These are phyloP conservation scores for Fusarium mangiferae DNA, from an alignment of 2,329 filamentous ascomycete species.

Conservation along the genomic window DNA sequence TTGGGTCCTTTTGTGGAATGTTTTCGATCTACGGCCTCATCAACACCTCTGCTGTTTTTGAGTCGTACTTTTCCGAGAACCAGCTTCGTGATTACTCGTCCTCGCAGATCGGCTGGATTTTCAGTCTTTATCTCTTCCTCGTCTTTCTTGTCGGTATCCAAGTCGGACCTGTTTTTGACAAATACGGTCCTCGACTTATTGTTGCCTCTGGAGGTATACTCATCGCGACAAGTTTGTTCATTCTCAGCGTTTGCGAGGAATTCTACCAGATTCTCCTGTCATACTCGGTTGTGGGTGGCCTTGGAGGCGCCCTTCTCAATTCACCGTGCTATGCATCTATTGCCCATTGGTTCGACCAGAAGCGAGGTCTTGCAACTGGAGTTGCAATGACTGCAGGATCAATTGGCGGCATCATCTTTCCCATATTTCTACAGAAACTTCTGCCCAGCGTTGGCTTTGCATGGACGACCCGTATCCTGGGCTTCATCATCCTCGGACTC, in stretches of 20 bases:
- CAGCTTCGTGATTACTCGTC: constrained; percentile 75
- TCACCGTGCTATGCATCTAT: constrained; percentile 80
- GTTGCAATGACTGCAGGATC: constrained; percentile 79
- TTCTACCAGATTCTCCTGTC: constrained; percentile 86
- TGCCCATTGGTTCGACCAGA: constrained; percentile 81
- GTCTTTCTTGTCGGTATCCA: constrained; percentile 85
- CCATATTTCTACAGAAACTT: constrained; percentile 58
- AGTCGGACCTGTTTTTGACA: constrained; percentile 84
- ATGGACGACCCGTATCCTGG: constrained; percentile 62
- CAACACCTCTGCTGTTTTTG: constrained; percentile 67
- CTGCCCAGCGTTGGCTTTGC: constrained; percentile 60
- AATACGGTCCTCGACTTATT: constrained; percentile 75
- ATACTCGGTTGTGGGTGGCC: constrained; percentile 77
- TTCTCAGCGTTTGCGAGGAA: constrained; percentile 73
- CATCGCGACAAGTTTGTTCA: constrained; percentile 69
- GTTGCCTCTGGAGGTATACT: constrained; percentile 71
- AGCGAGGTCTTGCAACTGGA: constrained; percentile 82
- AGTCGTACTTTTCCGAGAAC: constrained; percentile 78
- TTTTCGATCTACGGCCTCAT: constrained; percentile 73
- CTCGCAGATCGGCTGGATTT: constrained; percentile 85
- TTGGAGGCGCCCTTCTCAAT: constrained; percentile 80
- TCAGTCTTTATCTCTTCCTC: constrained; percentile 82
- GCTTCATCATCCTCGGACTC: constrained; percentile 60
- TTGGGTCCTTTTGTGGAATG: constrained; percentile 75
- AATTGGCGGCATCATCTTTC: constrained; percentile 74